Evolutionary conservation across 208 protist species (phyloP).

Genomic region (Porcisia hertigi): DNA sequence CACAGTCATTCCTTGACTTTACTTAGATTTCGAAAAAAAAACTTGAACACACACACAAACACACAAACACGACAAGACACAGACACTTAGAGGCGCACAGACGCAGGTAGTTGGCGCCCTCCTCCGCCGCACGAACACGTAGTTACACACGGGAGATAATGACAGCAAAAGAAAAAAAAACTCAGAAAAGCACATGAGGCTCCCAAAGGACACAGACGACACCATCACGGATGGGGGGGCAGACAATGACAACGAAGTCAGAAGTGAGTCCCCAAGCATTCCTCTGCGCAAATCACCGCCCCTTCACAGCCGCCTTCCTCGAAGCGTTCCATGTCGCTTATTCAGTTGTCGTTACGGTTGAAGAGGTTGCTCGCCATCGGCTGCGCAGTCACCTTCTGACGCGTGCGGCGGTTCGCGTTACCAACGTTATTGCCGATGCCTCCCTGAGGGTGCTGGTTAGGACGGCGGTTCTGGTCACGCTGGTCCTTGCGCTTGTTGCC

Average conservation of each 20-base stretch:
- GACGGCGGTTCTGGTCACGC: conserved; percentile 36
- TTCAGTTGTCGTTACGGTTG: conserved; percentile 45
- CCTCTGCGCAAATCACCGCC: background rate
- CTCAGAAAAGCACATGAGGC: background rate
- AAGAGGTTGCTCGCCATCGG: conserved; percentile 41
- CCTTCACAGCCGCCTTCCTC: background rate
- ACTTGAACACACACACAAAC: background rate
- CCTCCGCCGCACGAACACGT: background rate
- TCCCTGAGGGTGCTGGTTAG: conserved; percentile 20
- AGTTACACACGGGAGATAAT: conserved; percentile 4
- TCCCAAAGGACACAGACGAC: background rate
- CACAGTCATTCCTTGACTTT: background rate
- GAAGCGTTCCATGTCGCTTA: background rate
- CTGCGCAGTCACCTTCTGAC: conserved; percentile 17
- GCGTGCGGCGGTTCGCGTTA: conserved; percentile 9
- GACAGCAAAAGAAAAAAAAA: background rate
- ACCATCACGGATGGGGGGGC: background rate
- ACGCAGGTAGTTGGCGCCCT: background rate
- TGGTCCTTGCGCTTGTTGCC: conserved; percentile 32
- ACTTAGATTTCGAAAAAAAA: conserved; percentile 2
- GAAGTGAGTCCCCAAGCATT: background rate
- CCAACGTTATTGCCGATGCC: background rate
- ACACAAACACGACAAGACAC: conserved; percentile 2
- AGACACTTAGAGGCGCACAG: background rate
- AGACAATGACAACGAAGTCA: background rate